Conservation (phyloP, 2,329 filamentous ascomycete species). For the Colletotrichum zoysiae region DNA sequence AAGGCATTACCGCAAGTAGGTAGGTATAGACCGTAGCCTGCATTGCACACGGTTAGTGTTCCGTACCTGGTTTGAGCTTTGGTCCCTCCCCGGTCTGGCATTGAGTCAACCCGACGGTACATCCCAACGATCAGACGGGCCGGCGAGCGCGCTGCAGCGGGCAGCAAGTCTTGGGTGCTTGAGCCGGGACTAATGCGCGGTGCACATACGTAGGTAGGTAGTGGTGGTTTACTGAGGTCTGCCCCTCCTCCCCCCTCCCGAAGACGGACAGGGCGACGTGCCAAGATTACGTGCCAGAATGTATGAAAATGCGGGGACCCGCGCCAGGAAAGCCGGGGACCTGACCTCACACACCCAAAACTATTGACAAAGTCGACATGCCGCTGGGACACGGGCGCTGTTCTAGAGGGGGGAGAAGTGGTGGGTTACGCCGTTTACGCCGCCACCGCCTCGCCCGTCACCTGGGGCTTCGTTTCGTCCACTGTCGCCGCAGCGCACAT, state of each 20-base stretch:
- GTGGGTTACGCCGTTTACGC: conserved; percentile 39
- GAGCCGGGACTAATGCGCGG: conserved; percentile 7
- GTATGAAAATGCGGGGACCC: conserved; percentile 31
- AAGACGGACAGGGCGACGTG: conserved; percentile 5
- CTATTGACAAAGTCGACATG: conserved; percentile 1
- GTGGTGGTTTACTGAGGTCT: background rate
- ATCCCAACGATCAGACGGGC: conserved; percentile 20
- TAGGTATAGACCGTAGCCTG: too few relatives aligned
- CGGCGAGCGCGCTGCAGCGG: background rate
- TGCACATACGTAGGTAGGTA: too few relatives aligned
- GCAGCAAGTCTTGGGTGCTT: conserved; percentile 6
- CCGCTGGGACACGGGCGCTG: background rate
- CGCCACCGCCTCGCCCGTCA: background rate
- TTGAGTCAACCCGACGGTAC: conserved; percentile 32
- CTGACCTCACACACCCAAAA: conserved; percentile 29
- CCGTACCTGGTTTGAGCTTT: conserved; percentile 26
- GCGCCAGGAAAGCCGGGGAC: conserved; percentile 26
- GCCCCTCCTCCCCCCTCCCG: background rate
- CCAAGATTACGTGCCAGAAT: conserved; percentile 35
- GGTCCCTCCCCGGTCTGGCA: conserved; percentile 19
- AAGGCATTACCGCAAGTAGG: conserved; percentile 5
- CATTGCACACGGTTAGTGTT: background rate
- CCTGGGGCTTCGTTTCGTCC: background rate
- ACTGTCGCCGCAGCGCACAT: background rate
- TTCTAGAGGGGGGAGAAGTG: background rate